Percentiles rank a stretch among this genome's conserved stretches.
These are phyloP conservation scores for Lactifluus volemus DNA, from an alignment of 768 basidiomycete genomes.

Conservation along the genomic window DNA sequence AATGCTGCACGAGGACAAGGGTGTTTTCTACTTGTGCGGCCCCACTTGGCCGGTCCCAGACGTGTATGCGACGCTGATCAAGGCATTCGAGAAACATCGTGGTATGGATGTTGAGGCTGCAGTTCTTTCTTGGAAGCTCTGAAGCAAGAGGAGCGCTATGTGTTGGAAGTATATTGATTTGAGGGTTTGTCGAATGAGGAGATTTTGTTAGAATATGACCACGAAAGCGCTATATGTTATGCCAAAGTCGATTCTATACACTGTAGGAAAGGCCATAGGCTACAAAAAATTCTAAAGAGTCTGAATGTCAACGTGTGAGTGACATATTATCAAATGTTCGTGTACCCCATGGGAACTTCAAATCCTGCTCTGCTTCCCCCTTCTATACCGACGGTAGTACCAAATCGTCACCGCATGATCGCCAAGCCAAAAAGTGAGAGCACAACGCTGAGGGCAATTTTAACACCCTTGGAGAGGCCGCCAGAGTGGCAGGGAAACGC, in stretches of 20 bases:
- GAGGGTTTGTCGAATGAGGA: background rate
- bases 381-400: slow-evolving; percentile 17
- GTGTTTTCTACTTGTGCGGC: slow-evolving; percentile 94
- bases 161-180: slow-evolving; percentile 64
- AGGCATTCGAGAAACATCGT: slow-evolving; percentile 65
- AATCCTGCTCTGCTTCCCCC: slow-evolving; percentile 3
- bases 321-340: background rate
- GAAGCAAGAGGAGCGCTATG: slow-evolving; percentile 97
- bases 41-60: slow-evolving; percentile 99
- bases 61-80: slow-evolving; percentile 87
- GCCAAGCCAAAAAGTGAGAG: slow-evolving; percentile 54
- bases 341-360: background rate
- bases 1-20: slow-evolving; percentile 63
- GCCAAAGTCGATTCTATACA: no score
- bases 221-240: background rate
- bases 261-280: background rate
- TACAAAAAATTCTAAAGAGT: background rate
- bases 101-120: slow-evolving; percentile 57
- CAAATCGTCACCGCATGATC: slow-evolving; percentile 37
- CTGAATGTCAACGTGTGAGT: background rate
- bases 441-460: slow-evolving; percentile 63
- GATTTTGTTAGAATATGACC: background rate
- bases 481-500: slow-evolving; percentile 45
- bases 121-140: slow-evolving; percentile 72
- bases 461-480: slow-evolving; percentile 48